Base-by-base conservation (phyloP, 345 rosid genomes). In the Nephelium lappaceum region DNA sequence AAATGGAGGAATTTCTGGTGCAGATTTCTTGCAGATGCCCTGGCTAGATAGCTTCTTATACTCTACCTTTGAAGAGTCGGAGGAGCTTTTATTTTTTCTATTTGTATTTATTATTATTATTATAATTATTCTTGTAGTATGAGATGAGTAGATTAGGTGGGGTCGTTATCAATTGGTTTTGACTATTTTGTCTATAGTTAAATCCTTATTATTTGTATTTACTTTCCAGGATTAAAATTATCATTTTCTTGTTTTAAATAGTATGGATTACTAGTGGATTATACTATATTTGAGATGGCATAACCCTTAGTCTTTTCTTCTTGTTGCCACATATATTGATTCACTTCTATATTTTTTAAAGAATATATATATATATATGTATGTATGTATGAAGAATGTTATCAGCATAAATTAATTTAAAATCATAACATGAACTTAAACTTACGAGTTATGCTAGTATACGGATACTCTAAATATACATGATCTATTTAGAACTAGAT, bases 141-240 rank as follows among this genome's bases (percentile, higher is more conserved):
- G 9, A 8, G 49, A 42, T 53, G 58, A 73, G 51, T 0, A 45
- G 49, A 45, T 45, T 79, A 45, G 80, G 51, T 61, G 49, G 10
- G 51, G 75, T 71, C 25, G 72, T 47, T 72, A 12, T 67, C 53
- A 38, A 25, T 76, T 80, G 79, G 76, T 77, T 77, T 77, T 64
- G 81, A 69, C 81, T 23, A 43, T 18, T 82, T 72, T 75, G 45
- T 51, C 16, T 10, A 25, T n/a, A 11, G 25, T 27, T 47, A 16
- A 61, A 27, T 18, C 5, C 41, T 4, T 74, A 66, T 24, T 45
- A 45, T 45, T 19, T 65, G 19, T 55, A 3, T 63, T 69, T 64
- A 74, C 67, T 6, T 8, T 19, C n/a, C n/a, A 67, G 42, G 53
- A 68, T 68, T 5, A 41, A n/a, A 5, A 21, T 41, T n/a, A 19